Conservation (phyloP, 164 flowering plant species). For the Aristolochia contorta region DNA sequence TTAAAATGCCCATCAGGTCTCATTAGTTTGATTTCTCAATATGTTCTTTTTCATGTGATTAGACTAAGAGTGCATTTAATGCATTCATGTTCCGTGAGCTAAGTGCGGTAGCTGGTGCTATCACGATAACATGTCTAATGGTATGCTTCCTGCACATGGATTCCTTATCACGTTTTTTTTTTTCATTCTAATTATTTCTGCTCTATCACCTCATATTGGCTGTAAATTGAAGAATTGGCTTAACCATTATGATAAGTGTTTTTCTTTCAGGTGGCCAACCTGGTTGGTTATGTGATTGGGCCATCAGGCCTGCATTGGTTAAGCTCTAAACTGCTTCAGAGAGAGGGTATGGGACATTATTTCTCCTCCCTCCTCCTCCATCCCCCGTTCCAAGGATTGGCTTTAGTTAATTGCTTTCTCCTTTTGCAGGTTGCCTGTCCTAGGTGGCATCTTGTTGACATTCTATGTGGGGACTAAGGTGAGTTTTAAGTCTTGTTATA, state of each 20-base stretch:
- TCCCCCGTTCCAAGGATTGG: not conserved
- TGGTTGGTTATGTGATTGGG: slow-evolving; percentile 88
- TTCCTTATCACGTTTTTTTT: not conserved
- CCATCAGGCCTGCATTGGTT: slow-evolving; percentile 80
- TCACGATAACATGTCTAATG: slow-evolving; percentile 95
- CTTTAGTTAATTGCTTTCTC: not conserved
- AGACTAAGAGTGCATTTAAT: slow-evolving; percentile 55
- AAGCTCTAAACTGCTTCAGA: slow-evolving; percentile 44
- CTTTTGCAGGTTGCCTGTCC: slow-evolving; percentile 54
- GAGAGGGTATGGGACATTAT: slow-evolving; percentile 40
- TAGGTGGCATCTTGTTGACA: slow-evolving; percentile 59
- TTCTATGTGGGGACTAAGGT: slow-evolving; percentile 96
- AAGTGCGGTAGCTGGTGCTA: slow-evolving; percentile 74
- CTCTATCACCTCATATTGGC: not conserved
- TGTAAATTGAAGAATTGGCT: not conserved
- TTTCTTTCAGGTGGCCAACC: slow-evolving; percentile 63
- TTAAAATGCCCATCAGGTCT: slow-evolving; percentile 1
- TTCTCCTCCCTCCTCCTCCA: too few relatives aligned
- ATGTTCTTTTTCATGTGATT: slow-evolving; percentile 8
- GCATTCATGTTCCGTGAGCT: slow-evolving; percentile 64
- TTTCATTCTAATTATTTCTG: not conserved
- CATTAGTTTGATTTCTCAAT: not conserved
- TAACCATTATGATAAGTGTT: not conserved
- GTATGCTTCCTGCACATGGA: slow-evolving; percentile 24
- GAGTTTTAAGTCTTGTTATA: slow-evolving; percentile 1